Percentiles rank a stretch among this genome's conserved stretches.
These are phyloP conservation scores for Fusarium equiseti DNA, from an alignment of 2,329 filamentous ascomycete genomes.

Conservation along the genomic window DNA sequence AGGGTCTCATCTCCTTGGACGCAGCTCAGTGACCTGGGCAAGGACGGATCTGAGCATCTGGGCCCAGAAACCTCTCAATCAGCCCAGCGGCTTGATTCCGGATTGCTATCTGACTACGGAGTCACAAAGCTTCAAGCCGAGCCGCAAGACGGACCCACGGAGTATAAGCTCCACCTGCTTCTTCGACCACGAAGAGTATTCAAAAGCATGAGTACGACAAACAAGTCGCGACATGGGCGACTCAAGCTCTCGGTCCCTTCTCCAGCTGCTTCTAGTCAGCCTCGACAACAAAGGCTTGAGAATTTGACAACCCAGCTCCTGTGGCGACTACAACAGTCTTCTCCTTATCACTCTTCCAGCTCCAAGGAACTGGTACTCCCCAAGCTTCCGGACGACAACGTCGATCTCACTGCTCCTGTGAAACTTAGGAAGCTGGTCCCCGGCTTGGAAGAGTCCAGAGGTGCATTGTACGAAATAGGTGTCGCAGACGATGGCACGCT, in stretches of 20 bases:
- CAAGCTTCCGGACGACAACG: constrained; percentile 74
- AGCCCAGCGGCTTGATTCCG: constrained; percentile 47
- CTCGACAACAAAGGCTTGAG: constrained; percentile 85
- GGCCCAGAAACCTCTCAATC: constrained; percentile 42
- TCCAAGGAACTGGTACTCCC: constrained; percentile 81
- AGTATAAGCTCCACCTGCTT: constrained; percentile 95
- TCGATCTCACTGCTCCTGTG: constrained; percentile 60
- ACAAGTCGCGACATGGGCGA: constrained; percentile 28
- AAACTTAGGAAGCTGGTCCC: constrained; percentile 72
- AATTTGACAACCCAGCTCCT: constrained; percentile 94
- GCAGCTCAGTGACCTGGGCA: constrained; percentile 62
- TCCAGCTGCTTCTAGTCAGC: constrained; percentile 69
- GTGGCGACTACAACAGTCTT: constrained; percentile 95
- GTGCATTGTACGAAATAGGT: constrained; percentile 95
- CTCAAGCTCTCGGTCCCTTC: constrained; percentile 45
- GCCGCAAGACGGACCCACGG: constrained; percentile 92
- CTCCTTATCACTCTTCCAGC: constrained; percentile 86
- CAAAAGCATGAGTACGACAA: constrained; percentile 73
- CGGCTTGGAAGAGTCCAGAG: constrained; percentile 91
- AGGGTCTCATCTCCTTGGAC: constrained; percentile 93
- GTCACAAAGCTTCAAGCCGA: constrained; percentile 87
- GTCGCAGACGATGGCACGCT: constrained; percentile 95
- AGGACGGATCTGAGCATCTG: constrained; percentile 50
- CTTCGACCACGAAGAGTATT: constrained; percentile 83
- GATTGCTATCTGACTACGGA: constrained; percentile 69